phyloP scores from a whole-genome alignment of 345 rosid genomes.

The Populus euphratica region DNA sequence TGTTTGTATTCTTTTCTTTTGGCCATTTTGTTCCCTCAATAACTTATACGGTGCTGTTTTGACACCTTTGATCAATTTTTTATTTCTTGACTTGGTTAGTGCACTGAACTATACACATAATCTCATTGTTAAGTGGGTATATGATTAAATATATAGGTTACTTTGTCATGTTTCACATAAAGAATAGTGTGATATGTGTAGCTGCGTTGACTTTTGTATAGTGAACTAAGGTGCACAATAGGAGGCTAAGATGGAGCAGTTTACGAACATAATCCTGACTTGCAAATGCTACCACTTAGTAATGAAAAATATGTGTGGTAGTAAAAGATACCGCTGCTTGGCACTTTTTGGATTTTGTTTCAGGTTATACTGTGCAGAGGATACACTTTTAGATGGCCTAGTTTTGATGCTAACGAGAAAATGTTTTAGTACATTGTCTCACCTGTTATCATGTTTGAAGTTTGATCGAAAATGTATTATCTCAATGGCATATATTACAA shows the following conservation, averaged over 20 bases:
- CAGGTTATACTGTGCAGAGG: not conserved
- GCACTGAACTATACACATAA: not conserved
- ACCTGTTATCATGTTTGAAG: not conserved
- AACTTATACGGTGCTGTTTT: not conserved
- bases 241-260: not conserved
- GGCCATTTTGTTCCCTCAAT: not conserved
- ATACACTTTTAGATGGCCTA: not conserved
- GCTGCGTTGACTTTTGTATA: not conserved
- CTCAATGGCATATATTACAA: not conserved
- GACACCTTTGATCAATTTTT: not conserved
- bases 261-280: not conserved
- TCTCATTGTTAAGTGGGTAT: not conserved
- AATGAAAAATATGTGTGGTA: not conserved
- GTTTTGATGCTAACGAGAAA: not conserved
- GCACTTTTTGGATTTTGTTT: not conserved
- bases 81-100: not conserved
- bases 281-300: not conserved
- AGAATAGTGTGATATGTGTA: not conserved
- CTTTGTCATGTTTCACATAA: not conserved
- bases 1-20: not conserved
- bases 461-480: not conserved
- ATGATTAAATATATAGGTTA: not conserved
- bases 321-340: not conserved
- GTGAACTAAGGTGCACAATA: not conserved
- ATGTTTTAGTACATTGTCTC: not conserved